Evolutionary conservation across 2,329 filamentous ascomycete species (phyloP).

Genomic region (Helotiales sp.): DNA sequence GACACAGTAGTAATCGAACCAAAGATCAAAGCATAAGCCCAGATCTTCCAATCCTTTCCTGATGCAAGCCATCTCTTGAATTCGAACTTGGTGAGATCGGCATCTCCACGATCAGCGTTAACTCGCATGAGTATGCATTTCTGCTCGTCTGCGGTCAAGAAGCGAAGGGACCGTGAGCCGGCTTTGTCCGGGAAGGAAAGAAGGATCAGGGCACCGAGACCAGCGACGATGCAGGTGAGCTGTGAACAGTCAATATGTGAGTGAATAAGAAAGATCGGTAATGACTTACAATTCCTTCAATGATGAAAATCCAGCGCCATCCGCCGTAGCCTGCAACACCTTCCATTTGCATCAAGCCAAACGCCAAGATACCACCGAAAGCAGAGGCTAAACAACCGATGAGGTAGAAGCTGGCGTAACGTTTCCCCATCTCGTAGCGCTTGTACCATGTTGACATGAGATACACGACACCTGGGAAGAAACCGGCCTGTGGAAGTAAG

Average conservation of each 20-base stretch:
- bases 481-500: constrained; percentile 25
- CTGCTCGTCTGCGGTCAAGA: constrained; percentile 9
- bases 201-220: neutral
- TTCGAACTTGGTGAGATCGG: constrained; percentile 23
- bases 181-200: constrained; percentile 12
- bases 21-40: constrained; percentile 64
- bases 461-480: constrained; percentile 48
- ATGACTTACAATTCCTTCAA: constrained; percentile 40
- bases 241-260: neutral
- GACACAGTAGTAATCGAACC: constrained; percentile 72
- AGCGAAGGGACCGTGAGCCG: constrained; percentile 9
- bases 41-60: constrained; percentile 60
- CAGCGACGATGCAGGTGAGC: constrained; percentile 36
- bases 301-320: constrained; percentile 52
- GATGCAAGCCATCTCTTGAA: constrained; percentile 52
- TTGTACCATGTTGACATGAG: constrained; percentile 49
- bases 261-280: neutral
- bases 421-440: constrained; percentile 68
- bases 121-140: constrained; percentile 54
- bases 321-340: constrained; percentile 35
- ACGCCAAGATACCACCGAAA: constrained; percentile 72
- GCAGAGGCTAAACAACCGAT: constrained; percentile 69
- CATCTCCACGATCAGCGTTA: constrained; percentile 62
- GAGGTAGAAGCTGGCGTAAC: constrained; percentile 72
- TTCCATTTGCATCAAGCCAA: constrained; percentile 58